Evolutionary conservation across 495 filamentous ascomycete species (phyloP), one percentile per base, ranked within the genome.

Genomic region (Amniculicola lignicola): DNA sequence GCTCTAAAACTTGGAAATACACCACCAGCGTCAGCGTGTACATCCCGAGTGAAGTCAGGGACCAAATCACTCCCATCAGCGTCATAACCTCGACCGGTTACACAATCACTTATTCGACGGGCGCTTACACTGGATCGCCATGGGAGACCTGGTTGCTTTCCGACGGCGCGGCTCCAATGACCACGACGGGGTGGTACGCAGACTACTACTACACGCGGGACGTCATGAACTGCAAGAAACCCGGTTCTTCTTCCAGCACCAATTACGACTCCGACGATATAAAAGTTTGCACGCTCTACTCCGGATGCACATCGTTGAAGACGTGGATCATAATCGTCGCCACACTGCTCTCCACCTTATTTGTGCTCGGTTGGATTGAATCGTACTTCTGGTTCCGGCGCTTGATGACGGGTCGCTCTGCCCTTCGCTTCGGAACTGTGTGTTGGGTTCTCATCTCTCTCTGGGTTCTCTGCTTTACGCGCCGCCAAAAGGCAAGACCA

Each of bases 301-400:
- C 5, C 12, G 35, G 48, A 21, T 52, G 47, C 27, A 52, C 39
- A 7, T 31, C 29, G 10, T 48, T 52, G 10, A 45, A 47, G 40
- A 47, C 28, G n/a, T 59, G 55, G 39, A 72, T 75, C 35, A 44
- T 67, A 6, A 61, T 69, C 6, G 51, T 75, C 12, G 66, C 76
- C 39, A 51, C 75, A 6, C 69, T 73, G 5, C 41, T 75, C 2
- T 51, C 57, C 11, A 18, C 25, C 3, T 62, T 74, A 47, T 71
- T 81, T 51, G 36, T 79, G 18, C 59, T 74, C 12, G 78, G 78
- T 23, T 73, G 79, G 57, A 36, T 77, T 41, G 77, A 79, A 54
- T 70, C 67, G 40, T 81, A 67, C 61, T 54, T 76, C 36, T 76
- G 75, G 50, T 81, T 81, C 68, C 72, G 75, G 28, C 71, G 75